Evolutionary conservation across 2,329 filamentous ascomycete species (phyloP).

Genomic region (Orbilia javanica): DNA sequence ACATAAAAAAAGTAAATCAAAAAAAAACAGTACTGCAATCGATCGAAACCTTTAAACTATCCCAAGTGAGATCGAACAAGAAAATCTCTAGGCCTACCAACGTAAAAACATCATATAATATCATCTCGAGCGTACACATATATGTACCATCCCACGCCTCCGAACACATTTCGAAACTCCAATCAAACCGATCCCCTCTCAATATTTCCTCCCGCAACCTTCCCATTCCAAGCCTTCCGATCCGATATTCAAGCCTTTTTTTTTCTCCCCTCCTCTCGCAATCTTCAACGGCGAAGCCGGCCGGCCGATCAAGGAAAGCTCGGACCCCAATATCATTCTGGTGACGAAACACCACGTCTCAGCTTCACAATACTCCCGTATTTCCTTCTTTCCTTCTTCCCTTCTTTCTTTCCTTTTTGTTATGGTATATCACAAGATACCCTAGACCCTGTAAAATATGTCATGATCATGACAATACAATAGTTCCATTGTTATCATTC

Average conservation of each 20-base stretch:
- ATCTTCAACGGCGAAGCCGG: constrained; percentile 4
- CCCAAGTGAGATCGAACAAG: neutral
- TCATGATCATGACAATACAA: constrained; percentile 21
- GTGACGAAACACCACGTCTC: neutral
- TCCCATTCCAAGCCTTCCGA: constrained; percentile 11
- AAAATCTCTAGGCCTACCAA: neutral
- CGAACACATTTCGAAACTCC: neutral
- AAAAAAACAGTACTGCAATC: too few species aligned
- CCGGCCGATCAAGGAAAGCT: neutral
- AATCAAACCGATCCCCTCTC: neutral
- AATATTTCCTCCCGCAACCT: neutral
- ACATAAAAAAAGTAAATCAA: neutral
- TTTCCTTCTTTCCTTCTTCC: neutral
- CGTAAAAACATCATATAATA: neutral
- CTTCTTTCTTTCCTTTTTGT: neutral
- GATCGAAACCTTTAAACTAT: neutral
- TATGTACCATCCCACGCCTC: neutral
- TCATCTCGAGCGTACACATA: neutral
- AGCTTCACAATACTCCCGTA: neutral
- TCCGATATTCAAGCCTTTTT: constrained; percentile 18
- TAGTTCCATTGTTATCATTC: constrained; percentile 4
- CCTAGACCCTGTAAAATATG: constrained; percentile 1
- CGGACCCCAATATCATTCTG: neutral
- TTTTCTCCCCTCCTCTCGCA: neutral
- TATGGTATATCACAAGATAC: constrained; percentile 1